A percentile compares a stretch with the other conserved stretches of the same genome.
phyloP scores from a whole-genome alignment of 169 alveolate genomes.

The Plasmodium fragile region DNA sequence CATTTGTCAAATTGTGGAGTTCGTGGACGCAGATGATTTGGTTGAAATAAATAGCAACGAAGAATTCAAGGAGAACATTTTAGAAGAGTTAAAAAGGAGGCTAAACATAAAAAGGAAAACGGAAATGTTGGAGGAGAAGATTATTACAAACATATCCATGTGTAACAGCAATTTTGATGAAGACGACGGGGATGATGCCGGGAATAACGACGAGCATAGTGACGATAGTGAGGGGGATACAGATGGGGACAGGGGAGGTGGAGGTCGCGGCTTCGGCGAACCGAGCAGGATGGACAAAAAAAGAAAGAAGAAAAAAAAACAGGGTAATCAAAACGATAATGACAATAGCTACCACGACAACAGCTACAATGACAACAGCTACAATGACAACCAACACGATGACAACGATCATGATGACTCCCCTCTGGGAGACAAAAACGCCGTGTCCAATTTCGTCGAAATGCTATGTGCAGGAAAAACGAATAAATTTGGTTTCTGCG shows the following conservation, averaged over 20 bases:
- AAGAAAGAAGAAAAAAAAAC: neutral
- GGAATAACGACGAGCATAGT: neutral
- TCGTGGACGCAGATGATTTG: slow-evolving; percentile 53
- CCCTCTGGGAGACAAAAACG: slow-evolving; percentile 24
- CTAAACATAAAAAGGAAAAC: slow-evolving; percentile 38
- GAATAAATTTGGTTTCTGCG: slow-evolving; percentile 70
- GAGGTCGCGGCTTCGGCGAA: neutral
- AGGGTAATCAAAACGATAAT: neutral
- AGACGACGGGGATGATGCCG: neutral
- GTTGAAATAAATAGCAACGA: slow-evolving; percentile 27
- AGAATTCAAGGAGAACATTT: slow-evolving; percentile 29
- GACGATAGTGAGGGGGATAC: neutral
- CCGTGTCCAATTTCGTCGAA: slow-evolving; percentile 66
- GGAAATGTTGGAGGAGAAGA: slow-evolving; percentile 45
- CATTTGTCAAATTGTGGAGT: slow-evolving; percentile 57
- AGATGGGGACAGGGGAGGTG: neutral
- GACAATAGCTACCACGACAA: neutral
- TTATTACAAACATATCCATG: slow-evolving; percentile 45
- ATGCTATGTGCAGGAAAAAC: slow-evolving; percentile 71
- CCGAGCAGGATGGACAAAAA: neutral
- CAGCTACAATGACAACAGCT: neutral
- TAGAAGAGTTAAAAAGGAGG: slow-evolving; percentile 50
- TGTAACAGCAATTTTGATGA: slow-evolving; percentile 18
- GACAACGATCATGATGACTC: neutral
- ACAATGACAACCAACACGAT: neutral